phyloP scores from a whole-genome alignment of 169 alveolate genomes.

The Plasmodium billcollinsi region DNA sequence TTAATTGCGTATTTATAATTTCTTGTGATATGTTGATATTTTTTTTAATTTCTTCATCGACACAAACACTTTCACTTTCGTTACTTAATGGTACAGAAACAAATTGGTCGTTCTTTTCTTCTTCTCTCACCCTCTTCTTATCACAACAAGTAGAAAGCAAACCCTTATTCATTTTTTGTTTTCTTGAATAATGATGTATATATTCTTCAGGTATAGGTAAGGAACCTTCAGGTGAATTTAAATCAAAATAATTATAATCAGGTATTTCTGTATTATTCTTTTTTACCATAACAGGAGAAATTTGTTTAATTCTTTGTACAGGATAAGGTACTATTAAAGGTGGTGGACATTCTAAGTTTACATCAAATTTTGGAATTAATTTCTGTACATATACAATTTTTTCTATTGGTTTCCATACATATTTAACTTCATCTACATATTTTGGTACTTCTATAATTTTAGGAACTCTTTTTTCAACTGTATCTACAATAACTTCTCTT shows the following conservation, averaged over 20 bases:
- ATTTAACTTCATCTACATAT: slow-evolving; percentile 87
- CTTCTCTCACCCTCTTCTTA: neutral
- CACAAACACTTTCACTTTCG: neutral
- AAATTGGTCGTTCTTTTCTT: no score
- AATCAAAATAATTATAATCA: slow-evolving; percentile 72
- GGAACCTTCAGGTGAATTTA: slow-evolving; percentile 82
- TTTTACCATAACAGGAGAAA: slow-evolving; percentile 89
- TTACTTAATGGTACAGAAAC: neutral
- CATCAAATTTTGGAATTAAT: slow-evolving; percentile 90
- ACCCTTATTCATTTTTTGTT: slow-evolving; percentile 5
- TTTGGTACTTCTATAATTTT: slow-evolving; percentile 88
- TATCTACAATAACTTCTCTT: slow-evolving; percentile 88
- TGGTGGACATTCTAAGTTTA: slow-evolving; percentile 90
- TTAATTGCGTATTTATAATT: no score
- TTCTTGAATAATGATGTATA: slow-evolving; percentile 74
- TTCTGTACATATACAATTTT: slow-evolving; percentile 88
- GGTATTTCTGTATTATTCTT: slow-evolving; percentile 72
- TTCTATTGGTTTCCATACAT: slow-evolving; percentile 90
- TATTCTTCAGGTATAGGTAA: slow-evolving; percentile 84
- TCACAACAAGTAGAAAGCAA: slow-evolving; percentile 38
- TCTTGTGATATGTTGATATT: no score
- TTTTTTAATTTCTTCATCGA: neutral
- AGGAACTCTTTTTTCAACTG: slow-evolving; percentile 90
- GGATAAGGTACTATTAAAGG: slow-evolving; percentile 91
- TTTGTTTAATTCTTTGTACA: slow-evolving; percentile 87